Conservation (phyloP, 495 filamentous ascomycete genomes). For the Trichocladium uniseriatum region DNA sequence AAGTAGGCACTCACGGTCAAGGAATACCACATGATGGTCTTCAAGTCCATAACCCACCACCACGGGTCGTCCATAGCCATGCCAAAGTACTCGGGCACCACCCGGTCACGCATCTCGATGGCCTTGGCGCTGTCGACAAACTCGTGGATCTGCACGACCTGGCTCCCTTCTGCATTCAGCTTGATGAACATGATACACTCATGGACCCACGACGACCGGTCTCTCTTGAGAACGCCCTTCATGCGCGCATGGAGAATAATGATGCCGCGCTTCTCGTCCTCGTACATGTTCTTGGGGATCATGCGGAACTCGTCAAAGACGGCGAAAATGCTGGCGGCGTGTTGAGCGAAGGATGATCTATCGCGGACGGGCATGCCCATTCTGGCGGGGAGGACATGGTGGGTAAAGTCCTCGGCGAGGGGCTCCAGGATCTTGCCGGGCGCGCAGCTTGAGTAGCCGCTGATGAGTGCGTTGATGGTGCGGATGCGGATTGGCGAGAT, state of each 20-base stretch:
- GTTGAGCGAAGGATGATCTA: conserved; percentile 23
- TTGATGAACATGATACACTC: conserved; percentile 35
- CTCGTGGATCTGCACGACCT: conserved; percentile 27
- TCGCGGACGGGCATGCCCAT: conserved; percentile 29
- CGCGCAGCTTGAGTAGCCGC: conserved; percentile 29
- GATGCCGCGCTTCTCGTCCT: conserved; percentile 21
- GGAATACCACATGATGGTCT: no score
- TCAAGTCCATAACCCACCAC: no score
- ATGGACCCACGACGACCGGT: no score
- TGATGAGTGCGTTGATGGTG: conserved; percentile 26
- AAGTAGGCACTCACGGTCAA: no score
- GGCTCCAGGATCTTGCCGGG: conserved; percentile 22
- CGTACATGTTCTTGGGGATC: conserved; percentile 28
- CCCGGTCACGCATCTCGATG: no score
- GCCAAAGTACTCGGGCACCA: no score
- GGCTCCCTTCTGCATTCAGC: conserved; percentile 21
- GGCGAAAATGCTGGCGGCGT: conserved; percentile 30
- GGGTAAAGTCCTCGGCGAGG: conserved; percentile 26
- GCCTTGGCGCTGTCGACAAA: conserved; percentile 35
- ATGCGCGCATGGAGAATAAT: conserved; percentile 21
- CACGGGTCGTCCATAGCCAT: no score
- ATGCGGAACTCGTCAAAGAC: conserved; percentile 32
- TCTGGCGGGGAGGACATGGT: conserved; percentile 30
- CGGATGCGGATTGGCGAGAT: conserved; percentile 9
- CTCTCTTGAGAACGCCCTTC: no score